Evolutionary conservation across 2,329 filamentous ascomycete genomes (phyloP).

Genomic region (Colletotrichum ledebouriae): DNA sequence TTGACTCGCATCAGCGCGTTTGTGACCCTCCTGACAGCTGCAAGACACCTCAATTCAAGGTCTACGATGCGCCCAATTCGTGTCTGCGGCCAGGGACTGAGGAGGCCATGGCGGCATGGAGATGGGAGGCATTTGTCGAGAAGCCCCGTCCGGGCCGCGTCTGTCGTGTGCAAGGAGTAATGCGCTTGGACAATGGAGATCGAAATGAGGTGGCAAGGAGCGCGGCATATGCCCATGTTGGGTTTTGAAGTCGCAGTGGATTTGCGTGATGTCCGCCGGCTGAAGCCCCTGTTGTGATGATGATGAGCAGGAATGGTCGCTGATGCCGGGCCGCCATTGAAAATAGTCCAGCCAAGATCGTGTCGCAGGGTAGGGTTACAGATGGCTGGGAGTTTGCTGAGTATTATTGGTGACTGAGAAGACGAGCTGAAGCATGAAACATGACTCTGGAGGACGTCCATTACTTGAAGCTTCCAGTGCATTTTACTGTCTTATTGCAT

Average conservation of each 20-base stretch:
- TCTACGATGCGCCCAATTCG: slow-evolving; percentile 1
- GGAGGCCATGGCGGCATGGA: slow-evolving; percentile 27
- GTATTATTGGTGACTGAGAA: not conserved
- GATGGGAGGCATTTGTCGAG: slow-evolving; percentile 8
- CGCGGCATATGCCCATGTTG: not conserved
- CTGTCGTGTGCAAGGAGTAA: slow-evolving; percentile 7
- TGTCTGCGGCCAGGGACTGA: not conserved
- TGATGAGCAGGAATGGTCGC: not conserved
- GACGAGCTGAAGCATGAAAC: not conserved
- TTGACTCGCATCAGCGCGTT: slow-evolving; percentile 29
- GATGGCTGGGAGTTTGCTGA: not conserved
- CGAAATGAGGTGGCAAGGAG: slow-evolving; percentile 3
- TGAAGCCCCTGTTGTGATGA: slow-evolving; percentile 6
- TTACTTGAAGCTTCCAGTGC: not conserved
- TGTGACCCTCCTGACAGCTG: slow-evolving; percentile 37
- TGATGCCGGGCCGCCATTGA: slow-evolving; percentile 2
- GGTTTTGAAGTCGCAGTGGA: slow-evolving; percentile 4
- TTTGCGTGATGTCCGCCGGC: slow-evolving; percentile 7
- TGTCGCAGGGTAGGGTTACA: not conserved
- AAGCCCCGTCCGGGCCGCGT: not conserved
- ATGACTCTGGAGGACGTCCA: not conserved
- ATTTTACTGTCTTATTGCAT: too few relatives aligned
- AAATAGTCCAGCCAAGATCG: not conserved
- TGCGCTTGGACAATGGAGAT: slow-evolving; percentile 19
- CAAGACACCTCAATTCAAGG: slow-evolving; percentile 35